Base-by-base conservation (phyloP, 2,329 filamentous ascomycete species). In the Colletotrichum chrysophilum region DNA sequence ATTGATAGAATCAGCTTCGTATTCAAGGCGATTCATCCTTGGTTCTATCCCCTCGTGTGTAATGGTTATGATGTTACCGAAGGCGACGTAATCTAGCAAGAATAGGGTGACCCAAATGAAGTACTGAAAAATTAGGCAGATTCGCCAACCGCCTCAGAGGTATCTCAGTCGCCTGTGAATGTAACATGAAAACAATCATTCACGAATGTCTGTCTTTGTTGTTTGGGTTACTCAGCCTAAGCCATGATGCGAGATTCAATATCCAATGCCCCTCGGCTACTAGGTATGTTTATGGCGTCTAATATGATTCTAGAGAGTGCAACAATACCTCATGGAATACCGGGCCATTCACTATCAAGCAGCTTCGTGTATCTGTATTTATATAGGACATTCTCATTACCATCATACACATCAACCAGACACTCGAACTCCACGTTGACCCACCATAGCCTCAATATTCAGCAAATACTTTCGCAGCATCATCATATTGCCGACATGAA, bases 121-220 rank as follows among this genome's bases (percentile, higher is more conserved):
- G 6, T 3, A 52, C n/a, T 21, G n/a, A 4, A 21, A 21, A 7
- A 2, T 21, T 52, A 3, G n/a, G 43, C 43, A 52, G n/a, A 13
- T 21, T 13, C 0, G 2, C n/a, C n/a, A 21, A 13, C n/a, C 10
- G 12, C 10, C n/a, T 28, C 26, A 28, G 2, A 26, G 5, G 5
- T 26, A 26, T 5, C 5, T 28, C n/a, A 21, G 43, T 21, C 43
- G n/a, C n/a, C n/a, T 7, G 10, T 13, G n/a, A 12, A 3, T 4
- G n/a, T 13, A 52, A 5, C 4, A 21, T 52, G n/a, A 21, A 13
- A 52, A 12, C n/a, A 3, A 21, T 21, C n/a, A 52, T 24, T 52
- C 43, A 52, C 6, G 1, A 52, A 24, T 24, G n/a, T 1, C n/a
- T 12, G 43, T 52, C 43, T 21, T 52, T 52, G 43, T 52, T 52